Evolutionary conservation across 345 rosid species (phyloP).

Genomic region (Noccaea bulbosa): DNA sequence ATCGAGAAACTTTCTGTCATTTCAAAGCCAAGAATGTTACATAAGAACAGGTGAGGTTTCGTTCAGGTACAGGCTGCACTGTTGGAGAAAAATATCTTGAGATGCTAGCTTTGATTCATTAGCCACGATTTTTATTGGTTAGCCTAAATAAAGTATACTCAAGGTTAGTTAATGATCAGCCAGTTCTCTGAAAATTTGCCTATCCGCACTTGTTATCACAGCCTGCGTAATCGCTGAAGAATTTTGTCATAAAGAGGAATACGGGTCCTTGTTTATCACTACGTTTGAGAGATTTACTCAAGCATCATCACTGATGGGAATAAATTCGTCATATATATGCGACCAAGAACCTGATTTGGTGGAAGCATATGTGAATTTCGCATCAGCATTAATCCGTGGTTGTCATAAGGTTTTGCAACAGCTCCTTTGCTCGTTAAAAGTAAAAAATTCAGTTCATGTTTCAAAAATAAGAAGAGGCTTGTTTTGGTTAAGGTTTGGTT

Average conservation of each 20-base stretch:
- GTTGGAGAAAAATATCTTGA: neutral
- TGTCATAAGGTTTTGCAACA: conserved; percentile 67
- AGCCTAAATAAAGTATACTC: conserved; percentile 1
- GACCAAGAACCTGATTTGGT: conserved; percentile 99
- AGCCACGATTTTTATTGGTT: neutral
- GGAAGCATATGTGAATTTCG: conserved; percentile 92
- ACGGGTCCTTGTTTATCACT: conserved; percentile 70
- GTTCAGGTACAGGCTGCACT: conserved; percentile 18
- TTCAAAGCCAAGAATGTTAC: conserved; percentile 87
- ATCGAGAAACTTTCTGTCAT: conserved; percentile 76
- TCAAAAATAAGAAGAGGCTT: neutral
- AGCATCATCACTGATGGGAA: conserved; percentile 80
- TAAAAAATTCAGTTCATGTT: neutral
- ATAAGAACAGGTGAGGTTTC: conserved; percentile 74
- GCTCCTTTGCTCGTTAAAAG: conserved; percentile 6
- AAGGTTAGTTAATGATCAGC: conserved; percentile 1
- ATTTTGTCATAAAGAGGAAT: conserved; percentile 85
- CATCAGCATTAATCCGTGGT: conserved; percentile 73
- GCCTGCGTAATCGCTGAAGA: conserved; percentile 92
- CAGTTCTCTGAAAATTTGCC: conserved; percentile 23
- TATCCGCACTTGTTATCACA: conserved; percentile 40
- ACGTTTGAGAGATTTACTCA: conserved; percentile 85
- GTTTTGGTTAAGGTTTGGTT: conserved; percentile 7
- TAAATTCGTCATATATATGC: conserved; percentile 88
- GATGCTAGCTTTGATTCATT: conserved; percentile 17